Base-by-base conservation (phyloP, 257 asterid genomes). In the Solanum pinnatisectum region DNA sequence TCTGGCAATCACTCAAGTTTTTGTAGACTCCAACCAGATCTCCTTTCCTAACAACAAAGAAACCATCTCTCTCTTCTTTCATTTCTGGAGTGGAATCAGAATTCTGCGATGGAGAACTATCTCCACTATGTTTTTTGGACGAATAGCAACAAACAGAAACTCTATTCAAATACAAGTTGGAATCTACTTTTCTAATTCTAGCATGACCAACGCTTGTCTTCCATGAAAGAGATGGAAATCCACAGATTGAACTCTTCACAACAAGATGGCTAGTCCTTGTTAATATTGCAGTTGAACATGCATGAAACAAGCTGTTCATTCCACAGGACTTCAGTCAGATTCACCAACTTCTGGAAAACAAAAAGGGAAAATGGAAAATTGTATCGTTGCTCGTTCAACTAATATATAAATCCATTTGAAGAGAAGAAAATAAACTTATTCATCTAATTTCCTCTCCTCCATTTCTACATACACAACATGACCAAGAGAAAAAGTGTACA, bases 31-130 rank as follows among this genome's bases (percentile, higher is more conserved):
- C 99, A 68, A 95, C 93, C 81, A 95, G 90, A 89, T 95, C 98
- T 42, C 98, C 99, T 92, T 96, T 96, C 90, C 98, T 96, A 60
- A 95, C 98, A 89, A 96, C 99, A 91, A 95, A 96, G 89, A 96
- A 96, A 33, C 98, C 96, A 73, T 95, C 99, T 88, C 91, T 95
- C 70, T 96, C 99, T 85, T 95, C 98, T 94, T 95, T 95, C 98
- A 95, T 93, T 74, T 60, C 88, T 42, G 94, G 88, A 83, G 88
- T 60, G 84, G 92, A 72, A 68, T 81, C 91, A 72, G 91, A 59
- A 70, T 92, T 93, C 72, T 74, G 87, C 87, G 92, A 89, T 81
- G 90, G 86, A 67, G 95, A 87, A 73, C 91, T 88, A 87, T 86
- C 91, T 86, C 89, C 90, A 49, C 90, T 87, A 46, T 94, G 49